A percentile compares a stretch with the other conserved stretches of the same genome.
Evolutionary conservation across 2,329 filamentous ascomycete species (phyloP).

Genomic region (Ilyonectria mors-panacis): DNA sequence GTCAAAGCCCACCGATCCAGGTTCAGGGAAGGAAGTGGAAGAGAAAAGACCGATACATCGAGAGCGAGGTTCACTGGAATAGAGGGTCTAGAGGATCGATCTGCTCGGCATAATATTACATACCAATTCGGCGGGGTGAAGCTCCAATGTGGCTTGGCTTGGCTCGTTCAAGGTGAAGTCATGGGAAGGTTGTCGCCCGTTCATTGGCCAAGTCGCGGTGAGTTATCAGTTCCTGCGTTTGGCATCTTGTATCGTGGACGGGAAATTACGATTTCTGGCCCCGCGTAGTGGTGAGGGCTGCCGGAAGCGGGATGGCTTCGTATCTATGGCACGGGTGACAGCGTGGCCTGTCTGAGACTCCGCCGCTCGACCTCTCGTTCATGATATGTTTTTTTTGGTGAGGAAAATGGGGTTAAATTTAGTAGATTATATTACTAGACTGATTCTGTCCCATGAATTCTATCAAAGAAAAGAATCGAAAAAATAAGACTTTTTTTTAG

Average conservation of each 20-base stretch:
- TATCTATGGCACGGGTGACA: not conserved
- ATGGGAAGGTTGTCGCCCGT: not conserved
- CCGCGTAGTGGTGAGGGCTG: not conserved
- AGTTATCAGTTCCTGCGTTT: not conserved
- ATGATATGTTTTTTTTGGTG: too few species aligned
- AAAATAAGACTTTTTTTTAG: too few species aligned
- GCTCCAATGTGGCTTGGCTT: not conserved
- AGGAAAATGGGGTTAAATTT: too few species aligned
- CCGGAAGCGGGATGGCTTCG: not conserved
- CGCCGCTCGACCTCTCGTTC: not conserved
- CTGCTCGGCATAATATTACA: too few species aligned
- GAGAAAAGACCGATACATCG: not conserved
- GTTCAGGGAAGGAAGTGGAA: not conserved
- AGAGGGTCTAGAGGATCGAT: not conserved
- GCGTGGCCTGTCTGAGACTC: not conserved
- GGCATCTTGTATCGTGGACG: not conserved
- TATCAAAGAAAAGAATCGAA: too few species aligned
- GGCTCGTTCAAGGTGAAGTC: not conserved
- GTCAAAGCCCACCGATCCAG: not conserved
- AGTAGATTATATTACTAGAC: too few species aligned
- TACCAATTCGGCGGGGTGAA: too few species aligned
- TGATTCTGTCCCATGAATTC: too few species aligned
- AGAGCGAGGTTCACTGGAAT: not conserved
- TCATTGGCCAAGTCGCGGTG: not conserved
- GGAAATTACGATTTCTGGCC: not conserved